phyloP scores from a whole-genome alignment of 768 basidiomycete genomes.

The Pleurotus tuoliensis region DNA sequence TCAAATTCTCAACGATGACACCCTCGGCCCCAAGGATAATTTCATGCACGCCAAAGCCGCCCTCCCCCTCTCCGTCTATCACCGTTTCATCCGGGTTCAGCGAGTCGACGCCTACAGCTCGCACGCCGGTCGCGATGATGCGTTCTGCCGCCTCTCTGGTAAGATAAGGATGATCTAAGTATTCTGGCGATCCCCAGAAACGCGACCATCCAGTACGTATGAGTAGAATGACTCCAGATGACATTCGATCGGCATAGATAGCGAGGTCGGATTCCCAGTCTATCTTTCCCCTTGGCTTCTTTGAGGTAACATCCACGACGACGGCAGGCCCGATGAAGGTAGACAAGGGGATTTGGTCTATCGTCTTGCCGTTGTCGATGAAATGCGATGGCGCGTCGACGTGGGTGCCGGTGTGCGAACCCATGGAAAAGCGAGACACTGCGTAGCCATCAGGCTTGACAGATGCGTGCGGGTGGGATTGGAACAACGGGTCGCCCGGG shows the following conservation, averaged over 20 bases:
- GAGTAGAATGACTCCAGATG: constrained; percentile 42
- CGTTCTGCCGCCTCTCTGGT: constrained; percentile 45
- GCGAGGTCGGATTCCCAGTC: constrained; percentile 46
- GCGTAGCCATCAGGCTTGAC: constrained; percentile 44
- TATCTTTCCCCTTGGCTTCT: constrained; percentile 42
- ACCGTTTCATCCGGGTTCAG: constrained; percentile 66
- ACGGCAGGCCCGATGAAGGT: constrained; percentile 52
- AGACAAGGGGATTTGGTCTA: constrained; percentile 54
- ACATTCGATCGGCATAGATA: constrained; percentile 31
- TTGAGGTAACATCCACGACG: constrained; percentile 50
- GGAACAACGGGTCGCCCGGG: constrained; percentile 52
- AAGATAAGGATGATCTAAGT: constrained; percentile 66
- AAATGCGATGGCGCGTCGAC: constrained; percentile 79
- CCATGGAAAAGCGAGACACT: constrained; percentile 49
- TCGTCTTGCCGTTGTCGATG: constrained; percentile 47
- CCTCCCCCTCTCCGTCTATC: constrained; percentile 27
- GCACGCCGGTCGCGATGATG: constrained; percentile 48
- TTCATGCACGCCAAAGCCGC: constrained; percentile 54
- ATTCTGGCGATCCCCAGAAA: constrained; percentile 44
- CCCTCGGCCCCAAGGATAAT: constrained; percentile 56
- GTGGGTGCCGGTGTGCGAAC: constrained; percentile 77
- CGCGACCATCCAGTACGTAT: constrained; percentile 68
- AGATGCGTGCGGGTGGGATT: constrained; percentile 31
- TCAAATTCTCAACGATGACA: constrained; percentile 70
- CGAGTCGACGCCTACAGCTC: constrained; percentile 59